Evolutionary conservation across 1,139 yeast genomes (phyloP).

Genomic region (Pneumocystis wakefieldiae): DNA sequence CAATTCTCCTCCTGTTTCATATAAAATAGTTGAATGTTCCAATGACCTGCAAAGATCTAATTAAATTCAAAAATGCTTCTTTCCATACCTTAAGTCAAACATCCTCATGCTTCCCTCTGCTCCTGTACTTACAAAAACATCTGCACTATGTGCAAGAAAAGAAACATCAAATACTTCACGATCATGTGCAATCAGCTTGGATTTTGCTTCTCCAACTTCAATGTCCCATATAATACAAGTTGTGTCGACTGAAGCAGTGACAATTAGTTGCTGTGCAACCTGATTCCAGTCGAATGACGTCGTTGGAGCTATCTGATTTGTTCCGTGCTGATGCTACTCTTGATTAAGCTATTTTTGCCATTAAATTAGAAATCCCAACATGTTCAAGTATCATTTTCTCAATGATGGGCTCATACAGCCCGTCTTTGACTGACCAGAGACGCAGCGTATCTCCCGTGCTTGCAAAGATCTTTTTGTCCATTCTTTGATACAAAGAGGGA

Average conservation of each 20-base stretch:
- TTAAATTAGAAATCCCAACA: too few relatives aligned
- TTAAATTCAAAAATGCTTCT: not conserved
- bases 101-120: conserved; percentile 91
- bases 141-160: conserved; percentile 58
- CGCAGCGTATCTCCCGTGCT: conserved; percentile 10
- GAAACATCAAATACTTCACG: conserved; percentile 88
- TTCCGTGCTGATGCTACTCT: not conserved
- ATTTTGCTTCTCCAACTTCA: conserved; percentile 58
- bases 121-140: conserved; percentile 83
- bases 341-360: conserved; percentile 17
- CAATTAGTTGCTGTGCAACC: conserved; percentile 51
- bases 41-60: conserved; percentile 29
- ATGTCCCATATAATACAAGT: conserved; percentile 96
- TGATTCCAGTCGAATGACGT: conserved; percentile 91
- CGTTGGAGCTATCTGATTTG: conserved; percentile 36
- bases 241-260: conserved; percentile 84
- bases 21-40: conserved; percentile 88
- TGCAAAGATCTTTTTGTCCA: not conserved
- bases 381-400: too few relatives aligned
- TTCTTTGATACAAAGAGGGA: too few relatives aligned
- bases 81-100: conserved; percentile 53
- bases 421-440: conserved; percentile 12
- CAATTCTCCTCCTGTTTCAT: conserved; percentile 32
- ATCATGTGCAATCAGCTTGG: conserved; percentile 93
- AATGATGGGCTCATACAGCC: too few relatives aligned